Base-by-base conservation (phyloP, 768 basidiomycete species). In the Auriscalpium orientale region DNA sequence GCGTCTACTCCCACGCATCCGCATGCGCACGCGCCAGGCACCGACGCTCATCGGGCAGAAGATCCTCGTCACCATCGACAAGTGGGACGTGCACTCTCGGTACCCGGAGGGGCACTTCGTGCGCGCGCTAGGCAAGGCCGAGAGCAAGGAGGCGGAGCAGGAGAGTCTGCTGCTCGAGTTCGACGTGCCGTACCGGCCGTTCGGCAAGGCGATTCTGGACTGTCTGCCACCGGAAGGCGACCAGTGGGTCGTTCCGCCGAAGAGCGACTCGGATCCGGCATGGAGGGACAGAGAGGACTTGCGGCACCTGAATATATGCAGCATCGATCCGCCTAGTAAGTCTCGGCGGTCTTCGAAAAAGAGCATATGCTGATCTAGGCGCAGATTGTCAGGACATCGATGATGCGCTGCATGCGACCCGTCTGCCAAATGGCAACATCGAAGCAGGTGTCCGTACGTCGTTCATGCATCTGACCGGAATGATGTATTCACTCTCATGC, bases 31-130 rank as follows among this genome's bases (percentile, higher is more conserved):
- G 0, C 88, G 97, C 7, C 97, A 99, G 74, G 95, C 94, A 1
- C 89, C 93, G 0, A 70, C 80, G 2, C 83, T 99, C 15, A 70
- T 97, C 16, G 83, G 85, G 38, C 95, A 99, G 68, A 98, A 99
- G 69, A 95, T 99, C 61, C 82, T 99, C 22, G 92, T 98, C 45
- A 87, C 91, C 2, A 91, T 98, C 63, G 97, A 99, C 67, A 77
- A 86, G 44, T 99, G 97, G 97, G 85, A 90, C 28, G 72, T 75
- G 6, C 87, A 83, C 10, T 92, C 90, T 1, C 80, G 92, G 18
- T 97, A 98, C 66, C 97, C 97, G 0, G 95, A 98, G 64, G 97
- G 97, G 0, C 97, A 99, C 67, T 92, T 99, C 60, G 95, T 98
- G 20, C 84, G 95, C 44, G 84, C 92, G 0, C 78, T 99, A 1